Evolutionary conservation across 495 filamentous ascomycete genomes (phyloP), one percentile per base, ranked within the genome.

Genomic region (Durotheca rogersii): DNA sequence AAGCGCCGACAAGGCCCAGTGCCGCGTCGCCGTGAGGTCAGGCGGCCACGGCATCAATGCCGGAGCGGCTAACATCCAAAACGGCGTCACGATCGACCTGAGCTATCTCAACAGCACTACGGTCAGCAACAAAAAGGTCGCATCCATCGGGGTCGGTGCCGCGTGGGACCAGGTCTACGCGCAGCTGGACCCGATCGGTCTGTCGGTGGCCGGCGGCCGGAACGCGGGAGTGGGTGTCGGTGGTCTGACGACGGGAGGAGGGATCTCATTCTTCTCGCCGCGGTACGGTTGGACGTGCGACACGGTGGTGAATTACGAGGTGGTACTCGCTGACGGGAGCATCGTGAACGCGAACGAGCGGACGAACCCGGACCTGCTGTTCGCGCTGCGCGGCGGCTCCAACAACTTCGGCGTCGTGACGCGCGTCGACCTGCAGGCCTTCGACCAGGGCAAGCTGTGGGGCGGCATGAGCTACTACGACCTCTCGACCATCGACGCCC

Each of bases 351-450:
- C 60, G 27, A 73, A 61, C 30, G 33, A 41, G 1, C 34, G 16
- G 5, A 25, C 14, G 17, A 35, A 72, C 33, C 17, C 46, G 0
- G 62, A 72, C 32, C 75, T 82, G 18, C 80, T 70, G 41, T 59
- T 53, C 25, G 71, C 76, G 7, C 62, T 82, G 11, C 75, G 76
- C 37, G 79, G 78, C 33, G 74, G 77, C 23, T 67, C 69, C 18
- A 77, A 70, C 59, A 82, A 80, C 60, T 74, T 81, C 30, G 78
- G 76, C 10, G 68, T 84, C 43, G 72, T 79, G 4, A 80, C 78
- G 10, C 69, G 72, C 7, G 73, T 78, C 47, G 71, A 68, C 21
- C 45, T 80, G 35, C 51, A 72, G 25, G 76, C 79, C 0, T 72
- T 77, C 41, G 37, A 40, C 12, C 19, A 19, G 5, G 19, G 19